Evolutionary conservation across 768 basidiomycete species (phyloP), one percentile per base, ranked within the genome.

Genomic region (Amanita fuliginea): DNA sequence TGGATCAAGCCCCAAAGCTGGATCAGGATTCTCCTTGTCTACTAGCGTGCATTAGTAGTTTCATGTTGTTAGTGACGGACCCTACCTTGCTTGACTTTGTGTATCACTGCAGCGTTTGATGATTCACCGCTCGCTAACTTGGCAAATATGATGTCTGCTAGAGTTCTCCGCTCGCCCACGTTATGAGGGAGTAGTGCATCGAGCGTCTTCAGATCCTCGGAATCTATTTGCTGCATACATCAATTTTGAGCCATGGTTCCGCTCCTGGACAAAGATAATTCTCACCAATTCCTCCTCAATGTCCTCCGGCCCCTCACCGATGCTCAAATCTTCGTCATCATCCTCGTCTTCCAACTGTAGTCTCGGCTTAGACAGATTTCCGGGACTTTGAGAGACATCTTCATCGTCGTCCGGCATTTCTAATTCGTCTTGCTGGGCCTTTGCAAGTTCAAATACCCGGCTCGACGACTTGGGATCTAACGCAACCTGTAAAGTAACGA

Each of bases 141-240:
- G 21, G 87, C 77, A 61, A 99, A 90, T 52, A 98, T 99, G n/a
- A 98, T 73, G 62, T 99, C 96, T 26, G 96, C 96, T 26, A 99
- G 70, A 2, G 95, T 97, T 63, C 78, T 77, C 40, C 89, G 78
- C 62, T 88, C 83, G 6, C 77, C 75, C 13, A 78, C 73, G 64
- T 83, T 88, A 11, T 80, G 67, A 34, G 91, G 91, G 37, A 89
- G 75, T 26, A 92, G 70, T 11, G 80, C 72, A 57, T 97, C 93
- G 32, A 99, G 71, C 0, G 91, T 80, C 55, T 85, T 79, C 64
- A 95, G 73, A 67, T 98, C 96, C 53, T 73, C 80, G 51, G 86
- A 80, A 68, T 98, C 94, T 60, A 99, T 86, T 74, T 95, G 77
- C 87, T 89, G 59, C 11, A 35, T 47, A 51, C 42, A 46, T 28